These are phyloP conservation scores for Globisporangium abappressorium DNA, from an alignment of 352 stramenopile species.

Conservation along the genomic window DNA sequence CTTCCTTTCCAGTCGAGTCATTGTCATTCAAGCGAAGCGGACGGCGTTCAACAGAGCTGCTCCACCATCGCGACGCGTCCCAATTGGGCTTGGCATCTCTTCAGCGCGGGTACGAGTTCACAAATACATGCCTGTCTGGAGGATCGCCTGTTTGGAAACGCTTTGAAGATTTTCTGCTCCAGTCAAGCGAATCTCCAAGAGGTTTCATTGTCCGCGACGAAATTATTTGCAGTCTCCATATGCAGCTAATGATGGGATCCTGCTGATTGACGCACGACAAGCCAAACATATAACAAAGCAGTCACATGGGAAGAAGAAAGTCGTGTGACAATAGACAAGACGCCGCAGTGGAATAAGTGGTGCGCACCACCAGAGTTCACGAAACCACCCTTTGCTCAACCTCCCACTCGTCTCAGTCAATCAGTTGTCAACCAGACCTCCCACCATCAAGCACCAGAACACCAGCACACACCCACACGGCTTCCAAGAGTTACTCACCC, in stretches of 20 bases:
- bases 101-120: neutral
- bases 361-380: neutral
- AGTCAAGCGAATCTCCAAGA: slow-evolving; percentile 4
- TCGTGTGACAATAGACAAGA: neutral
- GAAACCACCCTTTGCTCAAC: slow-evolving; percentile 1
- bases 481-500: too few species aligned
- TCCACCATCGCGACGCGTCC: neutral
- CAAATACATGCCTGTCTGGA: neutral
- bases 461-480: too few species aligned
- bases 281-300: neutral
- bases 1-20: neutral
- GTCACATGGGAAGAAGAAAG: neutral
- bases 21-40: neutral
- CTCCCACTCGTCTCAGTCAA: neutral
- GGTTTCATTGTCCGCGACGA: neutral
- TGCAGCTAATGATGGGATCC: neutral
- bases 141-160: slow-evolving; percentile 2
- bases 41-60: neutral
- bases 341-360: neutral
- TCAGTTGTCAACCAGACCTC: neutral
- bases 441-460: neutral
- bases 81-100: neutral
- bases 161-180: neutral
- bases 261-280: neutral
- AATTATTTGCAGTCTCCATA: neutral